Evolutionary conservation across 257 asterid species (phyloP).

Genomic region (Solanum tacnaense): DNA sequence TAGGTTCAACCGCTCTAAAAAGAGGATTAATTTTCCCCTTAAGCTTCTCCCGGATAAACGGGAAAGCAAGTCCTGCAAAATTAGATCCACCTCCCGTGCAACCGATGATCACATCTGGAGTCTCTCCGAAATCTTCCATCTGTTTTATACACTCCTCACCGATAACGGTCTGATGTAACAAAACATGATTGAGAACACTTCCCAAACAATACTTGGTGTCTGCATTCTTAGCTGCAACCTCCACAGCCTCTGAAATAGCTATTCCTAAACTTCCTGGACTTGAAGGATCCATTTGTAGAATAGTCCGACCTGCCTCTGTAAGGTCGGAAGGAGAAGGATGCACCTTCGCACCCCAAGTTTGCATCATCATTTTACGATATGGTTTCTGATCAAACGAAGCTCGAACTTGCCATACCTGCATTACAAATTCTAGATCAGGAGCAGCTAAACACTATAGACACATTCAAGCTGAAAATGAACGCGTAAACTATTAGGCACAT

Average conservation of each 20-base stretch:
- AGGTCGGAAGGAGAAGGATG: constrained; percentile 82
- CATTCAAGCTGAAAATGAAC: background rate
- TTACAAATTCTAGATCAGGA: background rate
- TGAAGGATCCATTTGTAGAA: constrained; percentile 51
- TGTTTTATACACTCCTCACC: constrained; percentile 96
- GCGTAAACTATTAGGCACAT: background rate
- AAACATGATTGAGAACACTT: constrained; percentile 88
- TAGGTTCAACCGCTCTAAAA: constrained; percentile 79
- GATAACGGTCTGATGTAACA: constrained; percentile 77
- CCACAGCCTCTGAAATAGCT: constrained; percentile 96
- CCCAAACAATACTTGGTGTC: constrained; percentile 84
- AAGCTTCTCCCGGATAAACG: constrained; percentile 76
- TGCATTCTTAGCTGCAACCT: constrained; percentile 48
- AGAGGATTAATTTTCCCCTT: constrained; percentile 63
- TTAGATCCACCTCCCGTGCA: constrained; percentile 94
- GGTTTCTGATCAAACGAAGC: constrained; percentile 92
- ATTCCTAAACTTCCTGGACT: constrained; percentile 96
- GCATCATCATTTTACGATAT: constrained; percentile 89
- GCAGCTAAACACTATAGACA: no score
- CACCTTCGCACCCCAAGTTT: constrained; percentile 95
- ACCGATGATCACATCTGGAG: constrained; percentile 87
- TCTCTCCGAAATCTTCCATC: constrained; percentile 78
- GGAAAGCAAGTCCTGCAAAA: constrained; percentile 88
- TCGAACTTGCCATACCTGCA: constrained; percentile 92
- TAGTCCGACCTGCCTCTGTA: constrained; percentile 55